phyloP scores from a whole-genome alignment of 768 basidiomycete species.

The Hysterangium stoloniferum region DNA sequence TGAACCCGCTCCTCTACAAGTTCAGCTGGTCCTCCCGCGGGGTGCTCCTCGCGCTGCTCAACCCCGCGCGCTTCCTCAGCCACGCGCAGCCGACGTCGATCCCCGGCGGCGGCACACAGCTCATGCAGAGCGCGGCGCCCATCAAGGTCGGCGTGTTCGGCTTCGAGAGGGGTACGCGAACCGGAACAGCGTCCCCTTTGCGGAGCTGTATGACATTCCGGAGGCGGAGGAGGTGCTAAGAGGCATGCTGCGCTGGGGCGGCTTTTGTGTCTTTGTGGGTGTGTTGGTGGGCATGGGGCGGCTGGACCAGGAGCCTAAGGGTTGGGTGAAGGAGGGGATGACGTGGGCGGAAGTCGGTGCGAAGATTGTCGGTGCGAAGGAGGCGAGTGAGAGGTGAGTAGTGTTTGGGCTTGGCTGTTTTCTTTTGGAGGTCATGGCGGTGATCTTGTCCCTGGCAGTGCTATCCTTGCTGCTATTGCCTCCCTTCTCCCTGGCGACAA shows the following conservation, averaged over 20 bases:
- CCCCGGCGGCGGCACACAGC: slow-evolving; percentile 65
- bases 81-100: slow-evolving; percentile 59
- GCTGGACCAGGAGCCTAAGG: slow-evolving; percentile 68
- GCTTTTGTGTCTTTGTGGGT: slow-evolving; percentile 92
- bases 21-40: slow-evolving; percentile 98
- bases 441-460: background rate
- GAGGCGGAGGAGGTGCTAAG: slow-evolving; percentile 91
- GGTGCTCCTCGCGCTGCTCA: slow-evolving; percentile 89
- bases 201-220: slow-evolving; percentile 85
- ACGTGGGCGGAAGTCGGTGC: slow-evolving; percentile 83
- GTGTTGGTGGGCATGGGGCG: slow-evolving; percentile 84
- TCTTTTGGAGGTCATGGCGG: no score
- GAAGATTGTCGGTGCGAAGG: slow-evolving; percentile 60
- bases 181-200: slow-evolving; percentile 86
- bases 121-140: slow-evolving; percentile 87
- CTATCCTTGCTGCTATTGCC: background rate
- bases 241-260: slow-evolving; percentile 91
- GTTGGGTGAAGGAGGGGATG: slow-evolving; percentile 65
- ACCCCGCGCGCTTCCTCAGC: slow-evolving; percentile 75
- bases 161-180: slow-evolving; percentile 97
- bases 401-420: no score
- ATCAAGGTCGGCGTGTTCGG: slow-evolving; percentile 97
- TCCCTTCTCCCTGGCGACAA: slow-evolving; percentile 46
- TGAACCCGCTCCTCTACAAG: slow-evolving; percentile 97
- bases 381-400: slow-evolving; percentile 58